A percentile compares a stretch with the other conserved stretches of the same genome.
These are phyloP conservation scores for Alopecurus myosuroides DNA, from an alignment of 176 grass and related monocot species.

Conservation along the genomic window DNA sequence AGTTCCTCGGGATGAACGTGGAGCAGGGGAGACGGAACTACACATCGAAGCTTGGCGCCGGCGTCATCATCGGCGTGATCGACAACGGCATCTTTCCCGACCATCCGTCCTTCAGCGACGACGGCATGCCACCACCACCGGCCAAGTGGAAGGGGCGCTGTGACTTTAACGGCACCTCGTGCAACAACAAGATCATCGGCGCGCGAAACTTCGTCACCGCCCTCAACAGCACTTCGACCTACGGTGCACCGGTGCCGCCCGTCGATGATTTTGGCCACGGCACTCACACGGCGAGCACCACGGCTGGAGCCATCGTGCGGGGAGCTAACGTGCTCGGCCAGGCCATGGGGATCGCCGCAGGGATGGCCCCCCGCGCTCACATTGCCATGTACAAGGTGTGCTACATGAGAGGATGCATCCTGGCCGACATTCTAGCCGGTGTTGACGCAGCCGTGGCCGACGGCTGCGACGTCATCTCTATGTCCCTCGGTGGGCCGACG, in stretches of 20 bases:
- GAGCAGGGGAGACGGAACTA: background rate
- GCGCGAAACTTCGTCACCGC: constrained; percentile 23
- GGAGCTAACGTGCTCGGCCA: constrained; percentile 24
- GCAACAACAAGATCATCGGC: constrained; percentile 24
- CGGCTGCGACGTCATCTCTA: constrained; percentile 28
- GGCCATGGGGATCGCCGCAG: background rate
- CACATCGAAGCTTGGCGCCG: background rate
- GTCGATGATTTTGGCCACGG: background rate
- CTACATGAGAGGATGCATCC: background rate
- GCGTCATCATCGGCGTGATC: background rate
- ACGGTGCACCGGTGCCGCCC: background rate
- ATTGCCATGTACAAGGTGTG: background rate
- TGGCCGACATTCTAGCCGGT: constrained; percentile 18
- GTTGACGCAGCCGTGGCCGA: constrained; percentile 32
- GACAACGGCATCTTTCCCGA: background rate
- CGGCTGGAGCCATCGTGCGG: background rate
- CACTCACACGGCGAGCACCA: background rate
- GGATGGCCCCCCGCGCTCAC: constrained; percentile 16
- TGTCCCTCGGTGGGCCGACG: constrained; percentile 11
- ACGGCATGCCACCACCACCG: constrained; percentile 48
- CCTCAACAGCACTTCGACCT: background rate
- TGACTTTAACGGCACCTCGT: constrained; percentile 28
- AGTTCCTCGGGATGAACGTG: background rate
- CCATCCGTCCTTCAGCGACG: background rate
- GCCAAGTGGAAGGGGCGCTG: constrained; percentile 61